Evolutionary conservation across 805 yeast species (phyloP).

Genomic region (Saccharomycopsis javanensis): DNA sequence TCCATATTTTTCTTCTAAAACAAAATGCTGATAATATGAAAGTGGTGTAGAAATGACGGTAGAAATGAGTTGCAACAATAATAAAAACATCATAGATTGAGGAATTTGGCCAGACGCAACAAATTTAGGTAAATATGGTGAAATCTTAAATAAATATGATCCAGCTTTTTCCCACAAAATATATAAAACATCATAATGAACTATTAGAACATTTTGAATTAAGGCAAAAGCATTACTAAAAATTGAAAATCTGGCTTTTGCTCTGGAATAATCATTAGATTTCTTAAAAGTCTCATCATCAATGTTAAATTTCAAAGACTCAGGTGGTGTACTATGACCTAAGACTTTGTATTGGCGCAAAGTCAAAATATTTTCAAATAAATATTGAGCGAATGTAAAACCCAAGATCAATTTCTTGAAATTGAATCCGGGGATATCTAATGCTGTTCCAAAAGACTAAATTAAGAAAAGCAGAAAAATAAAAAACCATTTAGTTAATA

Average conservation of each 20-base stretch:
- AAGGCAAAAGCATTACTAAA: slow-evolving; percentile 42
- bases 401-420: slow-evolving; percentile 76
- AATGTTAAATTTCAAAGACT: slow-evolving; percentile 55
- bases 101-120: slow-evolving; percentile 50
- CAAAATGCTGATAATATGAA: slow-evolving; percentile 69
- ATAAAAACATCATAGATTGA: slow-evolving; percentile 60
- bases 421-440: slow-evolving; percentile 34
- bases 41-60: slow-evolving; percentile 56
- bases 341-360: slow-evolving; percentile 70
- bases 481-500: not conserved
- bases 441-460: slow-evolving; percentile 5
- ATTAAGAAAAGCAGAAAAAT: too few species aligned
- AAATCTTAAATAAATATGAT: slow-evolving; percentile 20
- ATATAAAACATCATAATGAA: slow-evolving; percentile 58
- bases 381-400: slow-evolving; percentile 63
- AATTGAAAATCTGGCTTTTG: slow-evolving; percentile 65
- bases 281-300: slow-evolving; percentile 65
- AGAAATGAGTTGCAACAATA: slow-evolving; percentile 40
- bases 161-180: slow-evolving; percentile 47
- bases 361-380: slow-evolving; percentile 64
- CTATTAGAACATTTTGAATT: slow-evolving; percentile 45
- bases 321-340: slow-evolving; percentile 51
- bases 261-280: slow-evolving; percentile 68
- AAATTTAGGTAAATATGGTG: slow-evolving; percentile 23
- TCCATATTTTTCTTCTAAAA: slow-evolving; percentile 85